phyloP scores from a whole-genome alignment of 2,329 filamentous ascomycete species.

The Endocalyx cinctus region DNA sequence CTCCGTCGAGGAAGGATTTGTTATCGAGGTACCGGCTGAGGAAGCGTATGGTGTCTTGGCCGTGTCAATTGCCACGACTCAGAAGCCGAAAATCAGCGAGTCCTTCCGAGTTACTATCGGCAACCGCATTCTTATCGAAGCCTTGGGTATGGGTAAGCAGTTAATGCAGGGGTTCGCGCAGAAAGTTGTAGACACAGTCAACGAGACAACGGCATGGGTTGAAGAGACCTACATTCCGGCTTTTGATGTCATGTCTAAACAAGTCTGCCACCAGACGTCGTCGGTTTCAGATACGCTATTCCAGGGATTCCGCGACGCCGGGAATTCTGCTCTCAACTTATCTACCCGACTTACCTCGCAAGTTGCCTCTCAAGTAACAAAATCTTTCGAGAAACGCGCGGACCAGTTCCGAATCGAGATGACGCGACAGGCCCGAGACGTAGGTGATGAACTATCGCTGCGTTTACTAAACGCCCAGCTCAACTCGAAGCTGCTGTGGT shows the following conservation, averaged over 20 bases:
- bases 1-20: conserved; percentile 44
- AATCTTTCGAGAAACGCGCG: conserved; percentile 17
- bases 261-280: conserved; percentile 23
- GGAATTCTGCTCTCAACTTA: conserved; percentile 16
- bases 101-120: conserved; percentile 58
- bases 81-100: conserved; percentile 57
- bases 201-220: conserved; percentile 28
- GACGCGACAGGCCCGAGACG: conserved; percentile 26
- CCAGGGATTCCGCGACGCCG: conserved; percentile 20
- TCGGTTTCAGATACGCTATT: conserved; percentile 26
- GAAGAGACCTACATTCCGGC: conserved; percentile 27
- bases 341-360: conserved; percentile 16
- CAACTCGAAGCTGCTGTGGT: conserved; percentile 52
- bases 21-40: conserved; percentile 46
- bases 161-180: conserved; percentile 34
- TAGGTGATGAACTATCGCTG: conserved; percentile 38
- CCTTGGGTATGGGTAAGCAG: conserved; percentile 39
- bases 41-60: conserved; percentile 56
- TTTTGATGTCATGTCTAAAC: conserved; percentile 26
- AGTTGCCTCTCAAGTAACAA: conserved; percentile 19
- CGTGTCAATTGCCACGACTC: conserved; percentile 53
- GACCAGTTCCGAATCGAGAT: conserved; percentile 29
- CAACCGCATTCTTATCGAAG: conserved; percentile 39
- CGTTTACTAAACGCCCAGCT: conserved; percentile 50
- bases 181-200: conserved; percentile 37